Evolutionary conservation across 2,329 filamentous ascomycete species (phyloP), one percentile per base, ranked within the genome.

Genomic region (Zopfia rhizophila): DNA sequence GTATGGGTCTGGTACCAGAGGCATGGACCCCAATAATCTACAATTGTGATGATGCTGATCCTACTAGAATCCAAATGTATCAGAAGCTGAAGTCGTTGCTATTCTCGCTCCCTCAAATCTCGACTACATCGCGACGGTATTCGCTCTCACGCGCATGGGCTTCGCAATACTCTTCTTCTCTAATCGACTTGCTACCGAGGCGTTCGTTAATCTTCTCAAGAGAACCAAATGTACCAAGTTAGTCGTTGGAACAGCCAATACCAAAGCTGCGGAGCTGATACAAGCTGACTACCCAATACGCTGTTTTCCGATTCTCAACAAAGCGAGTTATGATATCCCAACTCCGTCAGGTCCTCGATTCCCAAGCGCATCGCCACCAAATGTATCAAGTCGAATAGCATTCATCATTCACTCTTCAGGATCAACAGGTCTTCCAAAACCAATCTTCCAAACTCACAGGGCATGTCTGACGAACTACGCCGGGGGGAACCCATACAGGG

Each of bases 351-450:
- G 30, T 11, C 22, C 39, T 65, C 11, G 38, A 53, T 14, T 51
- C 56, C 8, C 49, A 47, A 47, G 55, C 72, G 11, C 61, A 72
- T 16, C 45, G 56, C 2, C 36, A 39, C 4, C 47, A 46, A 3
- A 66, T 66, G 44, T 63, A 67, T 37, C 63, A 53, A 13, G 65
- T 72, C 37, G 43, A 41, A 39, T 16, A 48, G 56, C 19, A 13
- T 44, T 13, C 58, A 57, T 64, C 72, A 44, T 81, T n/a, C 77
- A 80, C 53, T 78, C 76, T 2, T 76, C 73, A 13, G 83, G 84
- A 6, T 83, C 80, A 0, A 86, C 85, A 0, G 83, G 84, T 0
- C 71, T 86, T 0, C 84, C 84, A 0, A 87, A 87, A 50, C 83
- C 84, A 0, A 85, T 87, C 32, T 83, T 77, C 46, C 78, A 83